phyloP scores from a whole-genome alignment of 2,329 filamentous ascomycete genomes.

The Pseudocercospora eumusae region DNA sequence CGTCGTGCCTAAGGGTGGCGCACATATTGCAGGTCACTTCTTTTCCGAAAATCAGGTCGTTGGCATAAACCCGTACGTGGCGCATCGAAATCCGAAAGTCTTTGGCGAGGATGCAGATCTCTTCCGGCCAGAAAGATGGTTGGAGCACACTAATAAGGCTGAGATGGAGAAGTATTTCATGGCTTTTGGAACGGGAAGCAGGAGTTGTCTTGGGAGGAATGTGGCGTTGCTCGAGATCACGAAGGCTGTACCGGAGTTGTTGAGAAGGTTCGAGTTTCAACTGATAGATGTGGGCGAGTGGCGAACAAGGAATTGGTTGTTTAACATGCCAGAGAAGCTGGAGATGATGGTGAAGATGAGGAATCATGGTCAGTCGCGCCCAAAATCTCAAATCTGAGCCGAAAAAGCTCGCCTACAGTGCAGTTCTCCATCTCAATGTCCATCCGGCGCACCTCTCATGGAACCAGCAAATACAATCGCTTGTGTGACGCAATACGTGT shows the following conservation, averaged over 20 bases:
- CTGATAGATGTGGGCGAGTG: background rate
- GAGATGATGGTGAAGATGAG: background rate
- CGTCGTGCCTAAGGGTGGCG: constrained; percentile 42
- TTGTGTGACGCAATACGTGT: too few species aligned
- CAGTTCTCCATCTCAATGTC: too few species aligned
- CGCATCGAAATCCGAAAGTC: constrained; percentile 36
- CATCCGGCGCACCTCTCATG: too few species aligned
- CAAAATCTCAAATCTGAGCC: too few species aligned
- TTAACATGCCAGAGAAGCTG: background rate
- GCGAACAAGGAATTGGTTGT: background rate
- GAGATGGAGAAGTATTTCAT: constrained; percentile 53
- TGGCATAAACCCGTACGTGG: constrained; percentile 39
- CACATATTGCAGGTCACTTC: constrained; percentile 39
- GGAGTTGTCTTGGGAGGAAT: constrained; percentile 15
- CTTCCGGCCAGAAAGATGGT: constrained; percentile 42
- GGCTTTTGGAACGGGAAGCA: constrained; percentile 11
- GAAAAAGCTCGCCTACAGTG: too few species aligned
- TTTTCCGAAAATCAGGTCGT: constrained; percentile 37
- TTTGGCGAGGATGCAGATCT: constrained; percentile 38
- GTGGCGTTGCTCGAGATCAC: constrained; percentile 15
- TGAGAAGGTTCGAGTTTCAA: background rate
- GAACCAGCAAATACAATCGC: too few species aligned
- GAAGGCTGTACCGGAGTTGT: constrained; percentile 10
- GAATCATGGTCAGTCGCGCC: background rate
- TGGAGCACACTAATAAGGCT: constrained; percentile 28